Conservation (phyloP, 2,329 filamentous ascomycete genomes). For the Penicillium sp. region DNA sequence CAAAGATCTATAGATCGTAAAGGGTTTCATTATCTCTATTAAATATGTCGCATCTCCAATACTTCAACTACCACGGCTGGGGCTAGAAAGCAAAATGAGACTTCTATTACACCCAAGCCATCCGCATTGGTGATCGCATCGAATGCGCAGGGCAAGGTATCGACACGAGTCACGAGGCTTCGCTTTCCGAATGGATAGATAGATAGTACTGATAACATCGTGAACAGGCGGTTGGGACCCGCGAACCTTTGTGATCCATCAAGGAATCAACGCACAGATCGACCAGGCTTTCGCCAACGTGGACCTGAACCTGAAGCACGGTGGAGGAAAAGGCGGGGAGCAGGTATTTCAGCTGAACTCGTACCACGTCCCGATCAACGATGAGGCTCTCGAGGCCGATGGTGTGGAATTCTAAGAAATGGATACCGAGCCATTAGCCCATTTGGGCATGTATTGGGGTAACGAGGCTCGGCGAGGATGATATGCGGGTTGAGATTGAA, state of each 20-base stretch:
- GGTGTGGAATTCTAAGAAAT: constrained; percentile 51
- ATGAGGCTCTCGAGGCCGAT: constrained; percentile 44
- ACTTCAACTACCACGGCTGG: constrained; percentile 41
- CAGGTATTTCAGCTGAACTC: constrained; percentile 54
- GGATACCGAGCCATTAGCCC: constrained; percentile 54
- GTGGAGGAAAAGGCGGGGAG: constrained; percentile 51
- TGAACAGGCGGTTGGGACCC: constrained; percentile 38
- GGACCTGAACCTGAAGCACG: constrained; percentile 51
- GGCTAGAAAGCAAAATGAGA: constrained; percentile 38
- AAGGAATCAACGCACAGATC: constrained; percentile 49
- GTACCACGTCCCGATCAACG: constrained; percentile 48
- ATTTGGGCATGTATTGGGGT: constrained; percentile 58
- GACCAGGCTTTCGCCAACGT: constrained; percentile 59
- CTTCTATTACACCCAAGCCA: constrained; percentile 49
- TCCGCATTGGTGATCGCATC: constrained; percentile 51
- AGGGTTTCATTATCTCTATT: background rate
- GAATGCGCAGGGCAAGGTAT: constrained; percentile 39
- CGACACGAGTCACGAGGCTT: background rate
- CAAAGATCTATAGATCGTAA: background rate
- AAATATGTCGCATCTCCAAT: constrained; percentile 41
- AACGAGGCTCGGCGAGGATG: constrained; percentile 46
- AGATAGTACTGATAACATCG: background rate
- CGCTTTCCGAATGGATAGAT: background rate
- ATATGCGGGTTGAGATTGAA: constrained; percentile 62
- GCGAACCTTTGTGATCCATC: constrained; percentile 22